phyloP scores from a whole-genome alignment of 768 basidiomycete genomes.

The Serendipita sp. region DNA sequence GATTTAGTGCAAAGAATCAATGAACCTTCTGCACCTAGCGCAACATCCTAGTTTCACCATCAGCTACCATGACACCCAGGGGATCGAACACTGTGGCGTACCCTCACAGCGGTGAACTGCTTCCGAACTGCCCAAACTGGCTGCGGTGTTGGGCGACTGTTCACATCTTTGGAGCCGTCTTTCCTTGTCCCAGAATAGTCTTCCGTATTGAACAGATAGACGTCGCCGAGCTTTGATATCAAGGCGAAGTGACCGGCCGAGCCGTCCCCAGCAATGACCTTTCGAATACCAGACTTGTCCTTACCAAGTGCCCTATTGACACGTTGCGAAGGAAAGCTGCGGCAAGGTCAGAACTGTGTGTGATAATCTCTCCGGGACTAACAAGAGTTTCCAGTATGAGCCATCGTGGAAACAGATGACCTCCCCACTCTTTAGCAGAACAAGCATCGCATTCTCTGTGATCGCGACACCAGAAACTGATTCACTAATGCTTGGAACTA shows the following conservation, averaged over 20 bases:
- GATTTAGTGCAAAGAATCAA: slow-evolving; percentile 89
- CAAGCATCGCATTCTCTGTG: slow-evolving; percentile 70
- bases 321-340: not conserved
- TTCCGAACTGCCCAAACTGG: slow-evolving; percentile 81
- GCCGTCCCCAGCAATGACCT: slow-evolving; percentile 65
- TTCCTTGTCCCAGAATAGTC: slow-evolving; percentile 13
- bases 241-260: slow-evolving; percentile 54
- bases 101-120: slow-evolving; percentile 70
- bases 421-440: slow-evolving; percentile 62
- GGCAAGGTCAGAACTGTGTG: slow-evolving; percentile 38
- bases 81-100: slow-evolving; percentile 15
- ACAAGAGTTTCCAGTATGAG: slow-evolving; percentile 59
- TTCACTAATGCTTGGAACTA: slow-evolving; percentile 61
- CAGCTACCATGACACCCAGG: not conserved
- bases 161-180: slow-evolving; percentile 21
- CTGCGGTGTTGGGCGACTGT: slow-evolving; percentile 52
- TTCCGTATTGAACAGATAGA: slow-evolving; percentile 55
- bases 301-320: not conserved
- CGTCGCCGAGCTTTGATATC: slow-evolving; percentile 73
- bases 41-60: slow-evolving; percentile 50
- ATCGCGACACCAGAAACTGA: slow-evolving; percentile 59
- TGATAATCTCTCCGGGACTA: slow-evolving; percentile 56
- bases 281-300: slow-evolving; percentile 41
- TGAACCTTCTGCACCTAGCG: slow-evolving; percentile 72
- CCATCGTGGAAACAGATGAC: slow-evolving; percentile 76